A percentile compares a stretch with the other conserved stretches of the same genome.
Evolutionary conservation across 306 rosid species (phyloP).

Genomic region (Acacia melanoxylon): DNA sequence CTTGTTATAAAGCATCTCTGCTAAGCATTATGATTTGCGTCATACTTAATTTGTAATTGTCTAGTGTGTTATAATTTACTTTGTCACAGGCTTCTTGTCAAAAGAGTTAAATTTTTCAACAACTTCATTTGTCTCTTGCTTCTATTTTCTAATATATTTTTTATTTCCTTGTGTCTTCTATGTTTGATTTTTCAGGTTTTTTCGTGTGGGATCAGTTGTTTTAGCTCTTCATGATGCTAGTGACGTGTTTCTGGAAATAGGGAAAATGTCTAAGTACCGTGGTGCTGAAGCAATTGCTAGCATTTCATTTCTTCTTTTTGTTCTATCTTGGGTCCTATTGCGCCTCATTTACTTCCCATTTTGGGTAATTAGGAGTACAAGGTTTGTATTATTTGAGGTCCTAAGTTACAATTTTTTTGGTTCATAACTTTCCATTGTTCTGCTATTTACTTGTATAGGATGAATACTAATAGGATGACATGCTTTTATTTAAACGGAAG

Average conservation of each 20-base stretch:
- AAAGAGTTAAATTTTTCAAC: constrained; percentile 19
- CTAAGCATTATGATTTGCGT: constrained; percentile 18
- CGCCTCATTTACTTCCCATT: constrained; percentile 89
- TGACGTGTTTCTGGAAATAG: constrained; percentile 90
- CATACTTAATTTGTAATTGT: neutral
- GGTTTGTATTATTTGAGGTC: constrained; percentile 52
- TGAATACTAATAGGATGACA: neutral
- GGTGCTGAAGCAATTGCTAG: constrained; percentile 82
- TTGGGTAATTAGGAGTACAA: constrained; percentile 93
- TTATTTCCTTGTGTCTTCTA: constrained; percentile 7
- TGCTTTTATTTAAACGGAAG: constrained; percentile 2
- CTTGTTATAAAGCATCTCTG: constrained; percentile 30
- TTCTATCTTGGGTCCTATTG: constrained; percentile 69
- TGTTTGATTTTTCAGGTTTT: constrained; percentile 67
- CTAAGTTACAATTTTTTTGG: neutral
- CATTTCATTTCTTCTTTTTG: constrained; percentile 78
- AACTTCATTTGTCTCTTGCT: constrained; percentile 8
- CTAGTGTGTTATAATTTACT: constrained; percentile 7
- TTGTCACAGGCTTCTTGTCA: constrained; percentile 8
- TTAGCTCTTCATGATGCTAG: constrained; percentile 94
- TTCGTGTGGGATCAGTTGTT: constrained; percentile 86
- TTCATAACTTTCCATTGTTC: neutral
- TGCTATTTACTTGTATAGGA: constrained; percentile 1
- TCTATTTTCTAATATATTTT: neutral
- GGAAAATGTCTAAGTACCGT: constrained; percentile 93